Evolutionary conservation across 2,329 filamentous ascomycete genomes (phyloP).

Genomic region (Diaporthe helianthi): DNA sequence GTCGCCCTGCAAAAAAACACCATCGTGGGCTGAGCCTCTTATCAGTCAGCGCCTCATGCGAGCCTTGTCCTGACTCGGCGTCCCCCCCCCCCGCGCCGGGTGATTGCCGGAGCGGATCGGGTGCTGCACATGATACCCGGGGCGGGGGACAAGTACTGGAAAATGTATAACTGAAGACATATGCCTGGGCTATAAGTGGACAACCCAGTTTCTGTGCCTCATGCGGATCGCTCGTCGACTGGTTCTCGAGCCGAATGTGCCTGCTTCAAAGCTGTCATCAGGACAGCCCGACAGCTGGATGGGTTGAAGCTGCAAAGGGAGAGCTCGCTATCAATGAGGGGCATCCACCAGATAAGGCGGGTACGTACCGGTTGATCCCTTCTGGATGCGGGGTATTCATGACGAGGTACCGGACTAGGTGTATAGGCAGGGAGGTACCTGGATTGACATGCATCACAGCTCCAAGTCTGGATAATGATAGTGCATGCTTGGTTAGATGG

Average conservation of each 20-base stretch:
- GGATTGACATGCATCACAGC: too few species aligned
- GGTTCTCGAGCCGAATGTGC: neutral
- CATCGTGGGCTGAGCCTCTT: neutral
- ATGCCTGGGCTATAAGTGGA: neutral
- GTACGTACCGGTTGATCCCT: neutral
- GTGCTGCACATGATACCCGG: neutral
- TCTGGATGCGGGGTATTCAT: neutral
- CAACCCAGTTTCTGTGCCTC: neutral
- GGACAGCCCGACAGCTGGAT: neutral
- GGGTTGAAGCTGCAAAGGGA: neutral
- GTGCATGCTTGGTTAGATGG: neutral
- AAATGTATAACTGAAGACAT: neutral
- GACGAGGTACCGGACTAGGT: neutral
- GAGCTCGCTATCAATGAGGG: slow-evolving; percentile 22
- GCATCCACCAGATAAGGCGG: neutral
- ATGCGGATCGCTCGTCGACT: neutral
- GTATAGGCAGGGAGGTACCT: too few species aligned
- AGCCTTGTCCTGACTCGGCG: slow-evolving; percentile 14
- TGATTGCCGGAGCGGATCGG: slow-evolving; percentile 19
- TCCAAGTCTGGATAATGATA: too few species aligned
- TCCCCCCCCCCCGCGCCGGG: slow-evolving; percentile 6
- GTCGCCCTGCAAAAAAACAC: neutral
- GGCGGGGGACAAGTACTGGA: neutral
- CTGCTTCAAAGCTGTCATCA: neutral
- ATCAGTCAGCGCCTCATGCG: slow-evolving; percentile 31